Percentiles rank a stretch among this genome's conserved stretches.
Evolutionary conservation across 805 yeast genomes (phyloP).

Genomic region (Candida coquimbonensis): DNA sequence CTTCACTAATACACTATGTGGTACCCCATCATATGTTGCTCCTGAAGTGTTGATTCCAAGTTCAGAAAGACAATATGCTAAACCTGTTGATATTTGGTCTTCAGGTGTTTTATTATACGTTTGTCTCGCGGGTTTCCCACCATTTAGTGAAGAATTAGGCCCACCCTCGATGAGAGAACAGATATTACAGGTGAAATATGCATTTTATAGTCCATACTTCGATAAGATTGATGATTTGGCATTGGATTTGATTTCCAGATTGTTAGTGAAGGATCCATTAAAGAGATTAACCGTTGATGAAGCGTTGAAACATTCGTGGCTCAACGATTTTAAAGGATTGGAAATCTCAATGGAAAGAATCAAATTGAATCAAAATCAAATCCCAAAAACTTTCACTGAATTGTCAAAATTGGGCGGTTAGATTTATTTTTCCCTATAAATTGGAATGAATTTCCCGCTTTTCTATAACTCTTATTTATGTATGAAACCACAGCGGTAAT

Average conservation of each 20-base stretch:
- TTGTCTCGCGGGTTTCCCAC: constrained; percentile 79
- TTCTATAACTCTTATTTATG: not conserved
- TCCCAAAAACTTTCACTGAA: constrained; percentile 33
- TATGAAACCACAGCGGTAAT: not conserved
- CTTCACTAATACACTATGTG: constrained; percentile 74
- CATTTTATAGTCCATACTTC: constrained; percentile 77
- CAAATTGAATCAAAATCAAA: not conserved
- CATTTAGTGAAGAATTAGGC: constrained; percentile 74
- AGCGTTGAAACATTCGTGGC: constrained; percentile 87
- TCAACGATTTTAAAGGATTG: constrained; percentile 20
- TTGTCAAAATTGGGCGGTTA: constrained; percentile 21
- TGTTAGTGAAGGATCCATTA: constrained; percentile 57
- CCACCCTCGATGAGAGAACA: constrained; percentile 78
- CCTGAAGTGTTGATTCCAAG: constrained; percentile 61
- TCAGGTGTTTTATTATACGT: constrained; percentile 73
- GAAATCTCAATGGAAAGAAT: constrained; percentile 1
- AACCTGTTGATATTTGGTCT: constrained; percentile 77
- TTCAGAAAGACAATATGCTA: constrained; percentile 47
- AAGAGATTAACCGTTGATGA: constrained; percentile 78
- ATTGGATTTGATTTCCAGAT: constrained; percentile 55
- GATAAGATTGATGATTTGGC: constrained; percentile 61
- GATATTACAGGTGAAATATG: constrained; percentile 57
- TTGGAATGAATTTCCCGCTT: not conserved
- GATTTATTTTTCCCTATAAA: not conserved
- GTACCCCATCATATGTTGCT: constrained; percentile 84